Evolutionary conservation across 345 rosid genomes (phyloP).

Genomic region (Moricandia moricandioides): DNA sequence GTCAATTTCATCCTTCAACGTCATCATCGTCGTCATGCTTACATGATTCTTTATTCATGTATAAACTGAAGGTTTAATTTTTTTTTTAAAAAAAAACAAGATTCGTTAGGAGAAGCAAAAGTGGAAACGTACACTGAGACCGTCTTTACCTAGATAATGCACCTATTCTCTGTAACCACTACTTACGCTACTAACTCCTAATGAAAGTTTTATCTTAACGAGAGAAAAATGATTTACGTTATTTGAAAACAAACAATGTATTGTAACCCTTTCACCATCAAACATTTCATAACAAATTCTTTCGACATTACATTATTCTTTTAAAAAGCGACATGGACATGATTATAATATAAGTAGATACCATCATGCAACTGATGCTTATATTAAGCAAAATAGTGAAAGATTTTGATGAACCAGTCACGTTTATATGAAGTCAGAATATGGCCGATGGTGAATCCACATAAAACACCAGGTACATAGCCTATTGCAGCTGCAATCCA

Average conservation of each 20-base stretch:
- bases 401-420: background rate
- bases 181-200: background rate
- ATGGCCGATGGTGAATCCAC: constrained; percentile 21
- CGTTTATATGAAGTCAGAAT: constrained; percentile 14
- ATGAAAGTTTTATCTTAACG: background rate
- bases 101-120: background rate
- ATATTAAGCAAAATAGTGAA: background rate
- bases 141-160: background rate
- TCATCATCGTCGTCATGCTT: too few species aligned
- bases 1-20: too few species aligned
- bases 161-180: background rate
- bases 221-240: background rate
- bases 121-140: background rate
- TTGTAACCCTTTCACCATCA: background rate
- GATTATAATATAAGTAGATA: background rate
- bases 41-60: background rate
- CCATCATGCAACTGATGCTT: background rate
- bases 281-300: background rate
- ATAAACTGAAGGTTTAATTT: background rate
- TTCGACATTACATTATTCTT: background rate
- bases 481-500: constrained; percentile 25
- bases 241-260: background rate
- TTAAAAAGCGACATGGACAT: background rate
- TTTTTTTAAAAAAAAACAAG: background rate
- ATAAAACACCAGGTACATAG: constrained; percentile 1